Conservation (phyloP, 352 stramenopile genomes). For the Globisporangium nagaii region DNA sequence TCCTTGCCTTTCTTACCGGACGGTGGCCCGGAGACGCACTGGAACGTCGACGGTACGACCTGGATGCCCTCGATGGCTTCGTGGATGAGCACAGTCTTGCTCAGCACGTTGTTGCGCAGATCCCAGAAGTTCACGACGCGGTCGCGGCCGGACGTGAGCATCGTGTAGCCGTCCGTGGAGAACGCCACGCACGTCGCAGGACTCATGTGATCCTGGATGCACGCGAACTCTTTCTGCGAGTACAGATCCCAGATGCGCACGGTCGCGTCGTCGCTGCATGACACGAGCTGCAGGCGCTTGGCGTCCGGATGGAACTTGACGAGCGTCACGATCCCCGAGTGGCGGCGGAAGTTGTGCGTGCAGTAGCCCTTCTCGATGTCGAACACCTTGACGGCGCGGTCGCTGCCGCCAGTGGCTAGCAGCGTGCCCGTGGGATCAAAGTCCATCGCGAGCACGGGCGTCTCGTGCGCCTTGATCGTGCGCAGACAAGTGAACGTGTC, state of each 20-base stretch:
- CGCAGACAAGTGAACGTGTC: conserved; percentile 71
- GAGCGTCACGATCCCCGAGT: conserved; percentile 84
- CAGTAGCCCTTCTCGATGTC: conserved; percentile 91
- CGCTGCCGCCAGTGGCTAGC: conserved; percentile 93
- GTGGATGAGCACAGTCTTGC: conserved; percentile 93
- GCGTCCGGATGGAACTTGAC: conserved; percentile 81
- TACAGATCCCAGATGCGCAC: conserved; percentile 86
- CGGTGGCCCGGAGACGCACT: conserved; percentile 36
- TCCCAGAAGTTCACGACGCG: conserved; percentile 92
- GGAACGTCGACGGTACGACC: conserved; percentile 71
- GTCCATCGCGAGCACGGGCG: conserved; percentile 79
- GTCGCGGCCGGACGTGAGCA: conserved; percentile 90
- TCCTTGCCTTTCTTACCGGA: conserved; percentile 12
- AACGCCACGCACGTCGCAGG: conserved; percentile 93
- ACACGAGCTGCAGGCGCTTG: conserved; percentile 63
- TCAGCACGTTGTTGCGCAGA: conserved; percentile 70
- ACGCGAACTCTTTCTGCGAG: conserved; percentile 79
- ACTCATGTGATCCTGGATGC: conserved; percentile 93
- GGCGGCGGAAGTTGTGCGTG: conserved; percentile 91
- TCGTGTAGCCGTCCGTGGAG: conserved; percentile 75
- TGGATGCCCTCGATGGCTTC: conserved; percentile 94
- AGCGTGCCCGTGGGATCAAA: conserved; percentile 90
- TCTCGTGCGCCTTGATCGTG: conserved; percentile 76
- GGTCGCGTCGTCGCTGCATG: conserved; percentile 66
- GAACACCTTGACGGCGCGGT: conserved; percentile 94